These are phyloP conservation scores for Neurospora hispaniola DNA, from an alignment of 495 filamentous ascomycete genomes.

Conservation along the genomic window DNA sequence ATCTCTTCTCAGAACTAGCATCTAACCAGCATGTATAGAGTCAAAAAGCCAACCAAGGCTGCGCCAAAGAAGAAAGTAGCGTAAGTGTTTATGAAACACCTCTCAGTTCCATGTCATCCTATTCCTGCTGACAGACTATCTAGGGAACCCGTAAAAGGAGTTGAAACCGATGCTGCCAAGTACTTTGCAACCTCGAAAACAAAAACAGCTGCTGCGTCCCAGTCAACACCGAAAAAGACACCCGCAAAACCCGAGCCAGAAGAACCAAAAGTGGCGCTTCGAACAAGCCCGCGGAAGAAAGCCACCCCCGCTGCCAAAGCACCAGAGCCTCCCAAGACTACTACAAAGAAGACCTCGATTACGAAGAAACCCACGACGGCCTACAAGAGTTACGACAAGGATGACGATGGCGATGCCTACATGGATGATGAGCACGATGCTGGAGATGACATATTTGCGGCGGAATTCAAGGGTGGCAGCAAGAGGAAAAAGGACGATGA, in stretches of 20 bases:
- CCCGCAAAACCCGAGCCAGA: slow-evolving; percentile 17
- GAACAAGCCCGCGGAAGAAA: slow-evolving; percentile 33
- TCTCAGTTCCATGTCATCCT: neutral
- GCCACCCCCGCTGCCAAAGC: slow-evolving; percentile 14
- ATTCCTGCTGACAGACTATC: neutral
- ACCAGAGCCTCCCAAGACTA: slow-evolving; percentile 14
- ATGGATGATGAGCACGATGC: slow-evolving; percentile 54
- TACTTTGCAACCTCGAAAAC: slow-evolving; percentile 37
- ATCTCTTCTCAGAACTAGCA: neutral
- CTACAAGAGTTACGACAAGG: slow-evolving; percentile 19
- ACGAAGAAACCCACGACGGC: slow-evolving; percentile 23
- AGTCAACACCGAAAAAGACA: slow-evolving; percentile 23
- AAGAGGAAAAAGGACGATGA: slow-evolving; percentile 63
- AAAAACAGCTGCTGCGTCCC: slow-evolving; percentile 18
- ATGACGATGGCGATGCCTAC: slow-evolving; percentile 39
- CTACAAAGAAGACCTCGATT: slow-evolving; percentile 12
- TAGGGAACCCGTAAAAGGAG: slow-evolving; percentile 26
- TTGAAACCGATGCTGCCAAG: slow-evolving; percentile 35
- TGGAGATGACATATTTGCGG: slow-evolving; percentile 63
- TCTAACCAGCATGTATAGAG: slow-evolving; percentile 14
- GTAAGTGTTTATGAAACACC: slow-evolving; percentile 14
- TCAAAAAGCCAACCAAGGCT: slow-evolving; percentile 30
- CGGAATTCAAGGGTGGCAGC: slow-evolving; percentile 44
- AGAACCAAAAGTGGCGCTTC: slow-evolving; percentile 20
- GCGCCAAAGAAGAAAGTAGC: slow-evolving; percentile 32